phyloP scores from a whole-genome alignment of 352 stramenopile species.

The Aphanomyces euteiches region DNA sequence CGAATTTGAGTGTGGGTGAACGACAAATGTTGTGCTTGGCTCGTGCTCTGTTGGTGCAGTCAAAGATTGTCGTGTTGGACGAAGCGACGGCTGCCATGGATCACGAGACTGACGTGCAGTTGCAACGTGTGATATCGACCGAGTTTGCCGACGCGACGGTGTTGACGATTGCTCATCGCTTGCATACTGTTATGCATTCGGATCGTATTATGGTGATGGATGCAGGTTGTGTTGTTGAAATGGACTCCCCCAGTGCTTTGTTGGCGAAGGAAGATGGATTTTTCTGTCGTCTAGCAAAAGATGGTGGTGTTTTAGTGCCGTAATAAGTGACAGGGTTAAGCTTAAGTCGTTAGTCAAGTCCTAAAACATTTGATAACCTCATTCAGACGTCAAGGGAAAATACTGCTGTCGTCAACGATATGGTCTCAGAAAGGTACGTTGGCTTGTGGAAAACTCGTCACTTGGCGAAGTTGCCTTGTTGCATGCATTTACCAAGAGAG shows the following conservation, averaged over 20 bases:
- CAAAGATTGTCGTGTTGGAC: slow-evolving; percentile 83
- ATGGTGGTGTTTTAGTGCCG: slow-evolving; percentile 12
- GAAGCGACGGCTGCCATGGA: slow-evolving; percentile 43
- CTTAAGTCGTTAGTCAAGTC: no score
- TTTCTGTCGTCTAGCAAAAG: slow-evolving; percentile 33
- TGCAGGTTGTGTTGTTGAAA: slow-evolving; percentile 66
- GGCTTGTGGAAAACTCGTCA: no score
- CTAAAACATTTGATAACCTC: no score
- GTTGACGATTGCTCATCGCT: slow-evolving; percentile 89
- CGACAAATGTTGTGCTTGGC: slow-evolving; percentile 73
- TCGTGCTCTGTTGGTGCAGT: slow-evolving; percentile 80
- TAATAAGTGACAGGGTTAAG: no score
- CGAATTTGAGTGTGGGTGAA: slow-evolving; percentile 70
- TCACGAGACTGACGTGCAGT: slow-evolving; percentile 43
- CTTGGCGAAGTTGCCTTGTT: no score
- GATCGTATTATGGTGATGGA: slow-evolving; percentile 90
- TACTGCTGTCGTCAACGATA: no score
- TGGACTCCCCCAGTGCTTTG: slow-evolving; percentile 56
- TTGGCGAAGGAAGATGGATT: slow-evolving; percentile 33
- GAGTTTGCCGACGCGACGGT: slow-evolving; percentile 80
- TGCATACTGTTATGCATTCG: slow-evolving; percentile 93
- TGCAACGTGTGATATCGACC: slow-evolving; percentile 56
- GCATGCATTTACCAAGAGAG: no score
- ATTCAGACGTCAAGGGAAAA: no score
- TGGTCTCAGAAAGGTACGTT: no score